A percentile compares a stretch with the other conserved stretches of the same genome.
These are phyloP conservation scores for Penicillium cataractarum DNA, from an alignment of 495 filamentous ascomycete species.

Conservation along the genomic window DNA sequence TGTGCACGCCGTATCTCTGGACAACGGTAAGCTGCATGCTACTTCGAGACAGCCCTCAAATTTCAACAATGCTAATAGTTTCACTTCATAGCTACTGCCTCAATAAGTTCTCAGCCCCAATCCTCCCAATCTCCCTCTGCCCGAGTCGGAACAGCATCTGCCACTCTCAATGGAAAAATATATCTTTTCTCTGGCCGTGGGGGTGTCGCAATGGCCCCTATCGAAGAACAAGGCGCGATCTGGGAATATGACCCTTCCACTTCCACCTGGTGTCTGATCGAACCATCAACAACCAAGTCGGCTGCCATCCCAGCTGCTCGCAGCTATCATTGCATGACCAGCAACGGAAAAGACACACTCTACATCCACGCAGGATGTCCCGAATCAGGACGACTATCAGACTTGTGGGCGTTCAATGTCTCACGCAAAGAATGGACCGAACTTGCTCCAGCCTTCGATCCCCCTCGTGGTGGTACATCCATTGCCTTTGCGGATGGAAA, in stretches of 20 bases:
- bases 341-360: slow-evolving; percentile 56
- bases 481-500: slow-evolving; percentile 59
- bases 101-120: slow-evolving; percentile 10
- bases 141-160: slow-evolving; percentile 54
- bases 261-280: slow-evolving; percentile 33
- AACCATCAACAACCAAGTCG: slow-evolving; percentile 17
- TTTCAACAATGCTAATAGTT: not conserved
- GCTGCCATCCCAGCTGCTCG: slow-evolving; percentile 42
- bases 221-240: slow-evolving; percentile 56
- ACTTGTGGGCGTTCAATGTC: slow-evolving; percentile 75
- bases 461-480: slow-evolving; percentile 63
- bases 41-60: not conserved
- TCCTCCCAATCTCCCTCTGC: slow-evolving; percentile 37
- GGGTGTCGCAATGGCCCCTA: slow-evolving; percentile 53
- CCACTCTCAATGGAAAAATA: slow-evolving; percentile 44
- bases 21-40: slow-evolving; percentile 16
- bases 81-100: slow-evolving; percentile 6
- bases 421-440: slow-evolving; percentile 61
- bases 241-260: slow-evolving; percentile 47
- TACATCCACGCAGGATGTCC: slow-evolving; percentile 75
- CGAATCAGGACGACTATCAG: slow-evolving; percentile 57
- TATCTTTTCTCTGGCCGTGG: slow-evolving; percentile 63
- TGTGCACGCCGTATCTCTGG: slow-evolving; percentile 66
- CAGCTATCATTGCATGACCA: slow-evolving; percentile 51
- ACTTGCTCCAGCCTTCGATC: slow-evolving; percentile 61